Evolutionary conservation across 768 basidiomycete genomes (phyloP).

Genomic region (Astraeus odoratus): DNA sequence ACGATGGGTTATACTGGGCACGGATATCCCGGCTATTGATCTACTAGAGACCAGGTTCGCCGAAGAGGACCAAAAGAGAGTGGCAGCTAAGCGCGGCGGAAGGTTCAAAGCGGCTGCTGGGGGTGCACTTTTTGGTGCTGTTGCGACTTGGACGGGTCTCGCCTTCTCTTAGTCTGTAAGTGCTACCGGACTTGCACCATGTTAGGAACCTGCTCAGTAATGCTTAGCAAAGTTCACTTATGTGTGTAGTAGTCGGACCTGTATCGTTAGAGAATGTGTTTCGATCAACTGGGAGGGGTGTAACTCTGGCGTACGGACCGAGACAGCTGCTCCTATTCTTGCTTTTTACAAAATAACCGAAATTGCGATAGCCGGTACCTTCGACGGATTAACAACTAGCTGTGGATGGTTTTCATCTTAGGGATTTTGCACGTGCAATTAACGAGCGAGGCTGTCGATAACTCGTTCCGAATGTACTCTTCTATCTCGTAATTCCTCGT

Average conservation of each 20-base stretch:
- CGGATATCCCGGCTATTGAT: conserved; percentile 41
- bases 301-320: too few relatives aligned
- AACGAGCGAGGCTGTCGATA: too few relatives aligned
- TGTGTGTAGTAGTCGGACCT: background rate
- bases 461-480: too few relatives aligned
- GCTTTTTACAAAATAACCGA: too few relatives aligned
- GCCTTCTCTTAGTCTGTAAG: conserved; percentile 37
- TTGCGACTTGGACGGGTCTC: conserved; percentile 53
- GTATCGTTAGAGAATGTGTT: background rate
- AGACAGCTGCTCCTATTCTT: too few relatives aligned
- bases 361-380: too few relatives aligned
- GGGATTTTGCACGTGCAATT: too few relatives aligned
- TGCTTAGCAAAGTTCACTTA: background rate
- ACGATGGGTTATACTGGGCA: conserved; percentile 48
- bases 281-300: background rate
- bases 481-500: too few relatives aligned
- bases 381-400: too few relatives aligned
- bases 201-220: background rate
- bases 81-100: conserved; percentile 14
- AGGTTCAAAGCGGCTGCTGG: conserved; percentile 43
- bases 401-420: too few relatives aligned
- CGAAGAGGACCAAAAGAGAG: conserved; percentile 24
- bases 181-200: background rate
- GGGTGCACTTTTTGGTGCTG: conserved; percentile 54
- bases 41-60: conserved; percentile 19